These are phyloP conservation scores for Narthecium ossifragum DNA, from an alignment of 106 monocot species.

Conservation along the genomic window DNA sequence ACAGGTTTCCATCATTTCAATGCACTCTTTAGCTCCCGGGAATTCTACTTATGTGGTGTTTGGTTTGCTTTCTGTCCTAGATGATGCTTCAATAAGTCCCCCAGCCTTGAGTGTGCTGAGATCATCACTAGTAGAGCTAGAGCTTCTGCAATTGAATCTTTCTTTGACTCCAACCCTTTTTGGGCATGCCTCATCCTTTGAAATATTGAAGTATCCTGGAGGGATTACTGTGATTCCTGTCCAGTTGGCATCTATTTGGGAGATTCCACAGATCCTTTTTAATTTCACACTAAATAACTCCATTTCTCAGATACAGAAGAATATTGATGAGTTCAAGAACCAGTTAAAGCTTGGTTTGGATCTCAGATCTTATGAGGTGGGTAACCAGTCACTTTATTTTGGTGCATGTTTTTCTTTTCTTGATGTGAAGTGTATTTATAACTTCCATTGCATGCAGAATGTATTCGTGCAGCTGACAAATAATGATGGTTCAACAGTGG, in stretches of 20 bases:
- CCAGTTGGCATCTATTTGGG: slow-evolving; percentile 60
- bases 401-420: not conserved
- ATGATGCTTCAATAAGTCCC: slow-evolving; percentile 35
- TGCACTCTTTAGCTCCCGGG: slow-evolving; percentile 26
- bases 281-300: slow-evolving; percentile 56
- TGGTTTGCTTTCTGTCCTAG: slow-evolving; percentile 45
- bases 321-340: slow-evolving; percentile 51
- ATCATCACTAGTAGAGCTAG: slow-evolving; percentile 58
- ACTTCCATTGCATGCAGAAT: slow-evolving; percentile 42
- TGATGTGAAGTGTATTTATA: not conserved
- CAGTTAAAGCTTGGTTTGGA: slow-evolving; percentile 63
- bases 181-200: slow-evolving; percentile 52
- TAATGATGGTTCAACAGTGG: slow-evolving; percentile 49
- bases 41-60: slow-evolving; percentile 55
- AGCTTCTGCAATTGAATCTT: slow-evolving; percentile 54
- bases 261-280: slow-evolving; percentile 45
- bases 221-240: slow-evolving; percentile 65
- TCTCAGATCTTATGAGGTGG: slow-evolving; percentile 67
- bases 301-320: slow-evolving; percentile 35
- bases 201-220: slow-evolving; percentile 65
- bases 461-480: slow-evolving; percentile 70
- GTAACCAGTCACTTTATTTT: not conserved
- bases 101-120: slow-evolving; percentile 55
- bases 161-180: slow-evolving; percentile 51
- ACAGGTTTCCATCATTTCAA: slow-evolving; percentile 65